phyloP scores from a whole-genome alignment of 345 rosid genomes.

The Hevea brasiliensis region DNA sequence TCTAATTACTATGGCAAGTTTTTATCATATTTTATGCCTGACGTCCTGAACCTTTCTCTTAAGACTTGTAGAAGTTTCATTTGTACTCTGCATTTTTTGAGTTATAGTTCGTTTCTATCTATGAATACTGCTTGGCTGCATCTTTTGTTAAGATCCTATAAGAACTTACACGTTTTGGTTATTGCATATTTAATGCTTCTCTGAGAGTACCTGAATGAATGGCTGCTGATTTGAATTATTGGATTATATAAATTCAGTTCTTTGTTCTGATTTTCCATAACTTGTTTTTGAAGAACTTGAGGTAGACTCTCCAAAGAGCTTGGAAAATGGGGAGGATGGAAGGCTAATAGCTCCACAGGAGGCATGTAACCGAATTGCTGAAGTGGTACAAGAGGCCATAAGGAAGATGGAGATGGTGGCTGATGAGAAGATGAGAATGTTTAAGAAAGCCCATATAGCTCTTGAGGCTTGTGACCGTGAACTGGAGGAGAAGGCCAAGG shows the following conservation, averaged over 20 bases:
- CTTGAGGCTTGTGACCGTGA: conserved; percentile 87
- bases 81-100: neutral
- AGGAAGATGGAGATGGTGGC: conserved; percentile 98
- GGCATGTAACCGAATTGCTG: conserved; percentile 93
- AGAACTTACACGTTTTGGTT: neutral
- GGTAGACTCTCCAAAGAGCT: conserved; percentile 76
- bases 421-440: conserved; percentile 91
- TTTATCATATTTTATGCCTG: neutral
- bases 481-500: conserved; percentile 90
- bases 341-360: conserved; percentile 88
- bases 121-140: neutral
- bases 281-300: conserved; percentile 59
- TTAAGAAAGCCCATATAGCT: conserved; percentile 75
- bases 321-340: conserved; percentile 79
- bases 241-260: neutral
- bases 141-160: neutral
- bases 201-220: neutral
- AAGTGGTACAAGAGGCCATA: conserved; percentile 89
- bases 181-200: no score
- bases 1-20: no score
- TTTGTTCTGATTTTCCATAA: conserved; percentile 8
- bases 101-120: neutral
- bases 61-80: neutral
- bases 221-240: neutral
- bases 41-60: neutral